Percentiles rank a stretch among this genome's conserved stretches.
These are phyloP conservation scores for Eutypa lata DNA, from an alignment of 2,329 filamentous ascomycete species.

Conservation along the genomic window DNA sequence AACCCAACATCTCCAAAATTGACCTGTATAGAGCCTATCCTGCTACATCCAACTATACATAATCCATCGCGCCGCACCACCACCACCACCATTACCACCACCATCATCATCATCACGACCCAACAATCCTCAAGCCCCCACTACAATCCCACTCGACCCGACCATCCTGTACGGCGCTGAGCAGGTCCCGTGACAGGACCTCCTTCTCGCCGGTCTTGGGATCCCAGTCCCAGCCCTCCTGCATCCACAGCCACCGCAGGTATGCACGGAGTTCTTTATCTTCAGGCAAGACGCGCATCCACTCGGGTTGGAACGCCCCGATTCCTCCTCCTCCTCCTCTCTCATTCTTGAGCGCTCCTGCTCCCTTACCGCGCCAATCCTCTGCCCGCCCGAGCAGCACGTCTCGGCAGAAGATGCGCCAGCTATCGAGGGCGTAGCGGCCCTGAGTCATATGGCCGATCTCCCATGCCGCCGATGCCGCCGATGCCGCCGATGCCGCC, in stretches of 20 bases:
- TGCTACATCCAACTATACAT: not conserved
- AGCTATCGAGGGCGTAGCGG: slow-evolving; percentile 81
- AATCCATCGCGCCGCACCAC: not conserved
- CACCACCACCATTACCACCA: not conserved
- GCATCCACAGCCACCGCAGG: slow-evolving; percentile 88
- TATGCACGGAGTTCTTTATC: slow-evolving; percentile 91
- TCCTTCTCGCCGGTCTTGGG: slow-evolving; percentile 63
- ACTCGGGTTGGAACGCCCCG: slow-evolving; percentile 72
- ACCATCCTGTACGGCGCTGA: slow-evolving; percentile 54
- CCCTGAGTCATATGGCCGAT: slow-evolving; percentile 82
- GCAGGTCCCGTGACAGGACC: slow-evolving; percentile 50
- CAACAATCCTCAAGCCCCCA: slow-evolving; percentile 44
- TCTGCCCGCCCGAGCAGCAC: slow-evolving; percentile 62
- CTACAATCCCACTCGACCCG: slow-evolving; percentile 54
- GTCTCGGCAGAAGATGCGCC: slow-evolving; percentile 91
- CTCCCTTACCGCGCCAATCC: slow-evolving; percentile 62
- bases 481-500: slow-evolving; percentile 25
- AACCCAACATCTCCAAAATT: too few species aligned
- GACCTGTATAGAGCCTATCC: too few species aligned
- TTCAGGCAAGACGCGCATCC: slow-evolving; percentile 78
- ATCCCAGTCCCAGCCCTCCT: slow-evolving; percentile 82
- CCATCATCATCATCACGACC: not conserved
- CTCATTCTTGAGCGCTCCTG: slow-evolving; percentile 19
- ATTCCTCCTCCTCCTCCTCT: slow-evolving; percentile 10
- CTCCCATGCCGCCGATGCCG: slow-evolving; percentile 61